Base-by-base conservation (phyloP, 257 asterid species). In the Solanum arcanum region DNA sequence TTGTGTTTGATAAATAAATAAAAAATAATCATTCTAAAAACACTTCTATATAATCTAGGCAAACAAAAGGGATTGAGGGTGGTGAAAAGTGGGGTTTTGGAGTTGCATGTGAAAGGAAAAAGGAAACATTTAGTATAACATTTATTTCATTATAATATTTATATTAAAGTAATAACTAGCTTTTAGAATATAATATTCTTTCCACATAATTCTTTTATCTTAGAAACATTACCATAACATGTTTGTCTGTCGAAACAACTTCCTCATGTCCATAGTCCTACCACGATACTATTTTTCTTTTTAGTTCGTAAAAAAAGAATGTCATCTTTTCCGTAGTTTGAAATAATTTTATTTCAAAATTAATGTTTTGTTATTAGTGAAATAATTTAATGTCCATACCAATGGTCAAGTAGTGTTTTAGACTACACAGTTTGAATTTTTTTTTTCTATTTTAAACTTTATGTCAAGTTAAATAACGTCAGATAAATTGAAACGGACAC, bases 291-390 rank as follows among this genome's bases (percentile, higher is more conserved):
- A 56, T 56, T 7, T 20, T 56, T 56, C 25, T 20, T 56, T 56
- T 56, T 56, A 56, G 0, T 56, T 20, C 0, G 27, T 59, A 3
- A 59, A 59, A 21, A 59, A 59, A 21, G 12, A 59, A 59, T 21
- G 27, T 59, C 6, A 59, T 60, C 6, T 60, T 60, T 60, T 60
- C 0, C 2, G 0, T 23, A 10, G 3, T 60, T 9, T 4, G 0
- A 60, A 0, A 60, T 0, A 23, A 0, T 23, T 4, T 60, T 62
- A 62, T 3, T 62, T 23, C 0, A 21, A 60, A 23, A 4, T 21
- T 23, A 0, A 1, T 60, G 3, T 23, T 21, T 60, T 60, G 14
- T 9, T 60, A 0, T 10, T 23, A n/a, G 27, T 62, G 27, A 5
- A 5, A 62, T 62, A 62, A 62, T 4, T 23, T 62, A 60, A 47